Evolutionary conservation across 1,139 yeast species (phyloP).

Genomic region (Waltiozyma sp.): DNA sequence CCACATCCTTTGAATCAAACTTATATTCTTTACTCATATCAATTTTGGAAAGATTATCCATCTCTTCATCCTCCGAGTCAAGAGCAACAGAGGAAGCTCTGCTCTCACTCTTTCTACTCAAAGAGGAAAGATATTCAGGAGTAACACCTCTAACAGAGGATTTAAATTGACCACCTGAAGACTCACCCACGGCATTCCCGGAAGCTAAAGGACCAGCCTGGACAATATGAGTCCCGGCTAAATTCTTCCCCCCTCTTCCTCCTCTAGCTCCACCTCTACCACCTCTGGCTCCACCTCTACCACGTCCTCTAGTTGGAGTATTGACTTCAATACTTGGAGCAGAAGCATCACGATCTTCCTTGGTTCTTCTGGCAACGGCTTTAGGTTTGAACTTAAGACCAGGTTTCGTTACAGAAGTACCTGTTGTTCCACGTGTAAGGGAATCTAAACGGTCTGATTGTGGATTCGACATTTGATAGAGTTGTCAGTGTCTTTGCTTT

Average conservation of each 20-base stretch:
- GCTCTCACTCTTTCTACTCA: constrained; percentile 6
- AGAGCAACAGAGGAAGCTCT: constrained; percentile 17
- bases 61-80: constrained; percentile 20
- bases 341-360: constrained; percentile 71
- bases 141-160: constrained; percentile 12
- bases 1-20: constrained; percentile 32
- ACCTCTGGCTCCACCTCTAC: constrained; percentile 7
- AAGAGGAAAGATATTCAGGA: constrained; percentile 15
- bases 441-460: constrained; percentile 22
- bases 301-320: constrained; percentile 9
- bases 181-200: constrained; percentile 40
- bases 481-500: too few relatives aligned
- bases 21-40: constrained; percentile 52
- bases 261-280: constrained; percentile 25
- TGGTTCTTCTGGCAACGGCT: constrained; percentile 67
- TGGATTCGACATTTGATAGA: not conserved
- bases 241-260: constrained; percentile 26
- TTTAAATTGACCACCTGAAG: constrained; percentile 21
- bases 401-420: constrained; percentile 28
- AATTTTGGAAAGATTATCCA: constrained; percentile 31
- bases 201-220: constrained; percentile 65
- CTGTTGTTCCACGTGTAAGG: constrained; percentile 17
- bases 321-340: constrained; percentile 38
- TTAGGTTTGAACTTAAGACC: constrained; percentile 69
- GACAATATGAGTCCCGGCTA: constrained; percentile 58